Evolutionary conservation across 78 protist genomes (phyloP).

Genomic region (Dictyostelium intermedium): DNA sequence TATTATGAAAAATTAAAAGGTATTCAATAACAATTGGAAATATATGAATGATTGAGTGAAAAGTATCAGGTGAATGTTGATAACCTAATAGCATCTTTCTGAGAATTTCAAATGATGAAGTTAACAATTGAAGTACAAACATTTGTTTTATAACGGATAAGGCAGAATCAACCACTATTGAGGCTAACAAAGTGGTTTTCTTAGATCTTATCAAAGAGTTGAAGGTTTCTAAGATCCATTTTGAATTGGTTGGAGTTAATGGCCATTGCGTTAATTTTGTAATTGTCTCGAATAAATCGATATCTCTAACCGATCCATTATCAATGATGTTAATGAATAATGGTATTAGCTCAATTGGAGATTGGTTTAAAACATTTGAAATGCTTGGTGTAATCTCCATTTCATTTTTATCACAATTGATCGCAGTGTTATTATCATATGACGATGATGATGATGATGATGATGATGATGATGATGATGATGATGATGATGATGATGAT

Average conservation of each 20-base stretch:
- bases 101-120: background rate
- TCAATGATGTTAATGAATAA: background rate
- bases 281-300: background rate
- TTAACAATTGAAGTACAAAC: background rate
- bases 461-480: too few species aligned
- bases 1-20: background rate
- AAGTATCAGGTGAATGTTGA: slow-evolving; percentile 58
- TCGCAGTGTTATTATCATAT: too few species aligned
- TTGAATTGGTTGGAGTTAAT: background rate
- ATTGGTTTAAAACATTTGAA: slow-evolving; percentile 11
- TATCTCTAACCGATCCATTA: background rate
- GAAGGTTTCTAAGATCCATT: slow-evolving; percentile 45
- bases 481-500: too few species aligned
- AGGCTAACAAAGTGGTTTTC: background rate
- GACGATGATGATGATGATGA: too few species aligned
- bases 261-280: background rate
- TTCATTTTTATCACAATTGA: background rate
- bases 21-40: slow-evolving; percentile 27
- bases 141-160: background rate
- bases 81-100: slow-evolving; percentile 48
- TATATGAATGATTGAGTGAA: slow-evolving; percentile 9
- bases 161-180: background rate
- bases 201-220: slow-evolving; percentile 9
- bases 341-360: slow-evolving; percentile 27
- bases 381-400: background rate